Evolutionary conservation across 2,329 filamentous ascomycete species (phyloP).

Genomic region (Alternaria novae-zelandiae): DNA sequence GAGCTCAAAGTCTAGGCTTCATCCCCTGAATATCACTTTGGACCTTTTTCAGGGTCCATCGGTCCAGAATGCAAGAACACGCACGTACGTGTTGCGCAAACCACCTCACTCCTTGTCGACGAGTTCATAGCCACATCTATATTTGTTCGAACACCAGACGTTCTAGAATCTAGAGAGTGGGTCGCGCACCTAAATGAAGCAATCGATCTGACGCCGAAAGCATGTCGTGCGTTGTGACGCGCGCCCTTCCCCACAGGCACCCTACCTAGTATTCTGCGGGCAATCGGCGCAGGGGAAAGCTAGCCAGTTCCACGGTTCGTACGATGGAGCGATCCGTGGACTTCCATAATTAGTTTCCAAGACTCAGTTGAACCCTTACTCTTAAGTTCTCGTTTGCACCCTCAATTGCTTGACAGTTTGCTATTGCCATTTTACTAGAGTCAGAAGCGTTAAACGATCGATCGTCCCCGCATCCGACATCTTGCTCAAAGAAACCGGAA

Average conservation of each 20-base stretch:
- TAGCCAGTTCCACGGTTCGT: neutral
- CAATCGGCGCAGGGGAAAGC: neutral
- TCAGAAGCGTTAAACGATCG: neutral
- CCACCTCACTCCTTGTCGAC: neutral
- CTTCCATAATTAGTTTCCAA: neutral
- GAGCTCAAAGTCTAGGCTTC: neutral
- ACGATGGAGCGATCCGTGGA: neutral
- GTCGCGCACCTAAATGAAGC: neutral
- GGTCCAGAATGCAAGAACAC: neutral
- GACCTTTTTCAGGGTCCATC: neutral
- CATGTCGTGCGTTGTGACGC: constrained; percentile 9
- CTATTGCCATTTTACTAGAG: neutral
- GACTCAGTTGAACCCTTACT: neutral
- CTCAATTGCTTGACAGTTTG: neutral
- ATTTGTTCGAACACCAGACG: neutral
- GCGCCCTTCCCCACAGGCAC: constrained; percentile 13
- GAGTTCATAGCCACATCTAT: neutral
- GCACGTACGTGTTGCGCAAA: neutral
- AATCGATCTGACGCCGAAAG: constrained; percentile 3
- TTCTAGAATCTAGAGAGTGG: neutral
- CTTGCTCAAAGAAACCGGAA: neutral
- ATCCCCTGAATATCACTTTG: neutral
- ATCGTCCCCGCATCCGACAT: neutral
- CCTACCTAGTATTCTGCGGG: neutral
- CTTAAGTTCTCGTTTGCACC: neutral